A percentile compares a stretch with the other conserved stretches of the same genome.
These are phyloP conservation scores for Pythium monospermum DNA, from an alignment of 352 stramenopile species.

Conservation along the genomic window DNA sequence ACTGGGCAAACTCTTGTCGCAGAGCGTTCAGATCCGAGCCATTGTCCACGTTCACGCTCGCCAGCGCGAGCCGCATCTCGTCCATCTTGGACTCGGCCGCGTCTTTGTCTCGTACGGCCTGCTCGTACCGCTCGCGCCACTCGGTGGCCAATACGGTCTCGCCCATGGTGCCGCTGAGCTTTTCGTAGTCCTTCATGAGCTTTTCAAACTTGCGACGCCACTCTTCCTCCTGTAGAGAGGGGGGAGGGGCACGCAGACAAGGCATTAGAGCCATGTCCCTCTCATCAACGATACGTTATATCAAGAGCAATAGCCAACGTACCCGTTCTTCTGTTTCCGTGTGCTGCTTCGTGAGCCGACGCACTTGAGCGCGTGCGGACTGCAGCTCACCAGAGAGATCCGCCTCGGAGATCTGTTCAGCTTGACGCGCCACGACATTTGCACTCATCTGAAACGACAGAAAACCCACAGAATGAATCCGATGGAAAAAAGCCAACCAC, in stretches of 20 bases:
- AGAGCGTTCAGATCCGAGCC: conserved; percentile 59
- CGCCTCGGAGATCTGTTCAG: conserved; percentile 72
- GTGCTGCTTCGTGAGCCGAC: conserved; percentile 69
- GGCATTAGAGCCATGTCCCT: too few relatives aligned
- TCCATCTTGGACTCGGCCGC: conserved; percentile 73
- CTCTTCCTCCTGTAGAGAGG: conserved; percentile 72
- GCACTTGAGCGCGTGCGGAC: conserved; percentile 64
- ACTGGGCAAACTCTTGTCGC: conserved; percentile 76
- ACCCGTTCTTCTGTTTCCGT: conserved; percentile 72
- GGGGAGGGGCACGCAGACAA: not conserved
- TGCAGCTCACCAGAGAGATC: conserved; percentile 71
- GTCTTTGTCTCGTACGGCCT: conserved; percentile 67
- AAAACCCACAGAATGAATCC: not conserved
- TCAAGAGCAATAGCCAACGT: too few relatives aligned
- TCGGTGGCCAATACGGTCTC: conserved; percentile 81
- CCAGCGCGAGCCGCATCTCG: conserved; percentile 33
- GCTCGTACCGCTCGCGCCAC: conserved; percentile 82
- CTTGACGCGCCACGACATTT: conserved; percentile 67
- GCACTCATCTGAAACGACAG: conserved; percentile 66
- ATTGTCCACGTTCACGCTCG: conserved; percentile 26
- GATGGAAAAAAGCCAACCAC: not conserved
- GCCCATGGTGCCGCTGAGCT: conserved; percentile 81
- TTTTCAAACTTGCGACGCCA: conserved; percentile 86
- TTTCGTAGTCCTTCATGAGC: conserved; percentile 81
- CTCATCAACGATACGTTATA: too few relatives aligned